Conservation (phyloP, 1,284 basidiomycete genomes). For the Mycena sp. region DNA sequence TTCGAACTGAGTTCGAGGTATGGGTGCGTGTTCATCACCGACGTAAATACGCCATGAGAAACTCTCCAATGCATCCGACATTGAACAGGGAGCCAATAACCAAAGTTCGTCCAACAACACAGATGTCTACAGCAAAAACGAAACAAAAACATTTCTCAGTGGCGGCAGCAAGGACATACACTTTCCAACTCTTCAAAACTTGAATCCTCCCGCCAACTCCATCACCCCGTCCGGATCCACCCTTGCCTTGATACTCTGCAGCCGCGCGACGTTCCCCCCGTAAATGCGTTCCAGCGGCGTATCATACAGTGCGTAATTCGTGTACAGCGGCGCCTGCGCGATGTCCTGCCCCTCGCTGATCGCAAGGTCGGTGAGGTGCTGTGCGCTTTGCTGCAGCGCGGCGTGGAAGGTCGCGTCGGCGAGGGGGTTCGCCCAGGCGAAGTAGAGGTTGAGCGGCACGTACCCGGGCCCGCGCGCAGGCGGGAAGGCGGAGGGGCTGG, state of each 20-base stretch:
- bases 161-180: background rate
- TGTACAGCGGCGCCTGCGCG: constrained; percentile 40
- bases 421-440: constrained; percentile 20
- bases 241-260: constrained; percentile 47
- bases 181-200: constrained; percentile 15
- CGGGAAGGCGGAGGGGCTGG: constrained; percentile 36
- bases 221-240: constrained; percentile 58
- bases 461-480: constrained; percentile 18
- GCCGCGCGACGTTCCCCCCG: constrained; percentile 50
- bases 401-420: constrained; percentile 25
- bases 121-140: background rate
- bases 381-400: constrained; percentile 24
- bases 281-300: constrained; percentile 42
- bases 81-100: too few relatives aligned
- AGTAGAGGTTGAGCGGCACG: constrained; percentile 37
- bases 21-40: too few relatives aligned
- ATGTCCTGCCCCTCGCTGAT: constrained; percentile 40
- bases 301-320: constrained; percentile 44
- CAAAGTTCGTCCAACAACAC: too few relatives aligned
- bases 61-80: too few relatives aligned
- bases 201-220: constrained; percentile 29
- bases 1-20: too few relatives aligned
- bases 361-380: constrained; percentile 34
- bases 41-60: too few relatives aligned
- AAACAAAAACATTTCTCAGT: background rate